Conservation (phyloP, 495 filamentous ascomycete genomes). For the Neohortaea acidophila region DNA sequence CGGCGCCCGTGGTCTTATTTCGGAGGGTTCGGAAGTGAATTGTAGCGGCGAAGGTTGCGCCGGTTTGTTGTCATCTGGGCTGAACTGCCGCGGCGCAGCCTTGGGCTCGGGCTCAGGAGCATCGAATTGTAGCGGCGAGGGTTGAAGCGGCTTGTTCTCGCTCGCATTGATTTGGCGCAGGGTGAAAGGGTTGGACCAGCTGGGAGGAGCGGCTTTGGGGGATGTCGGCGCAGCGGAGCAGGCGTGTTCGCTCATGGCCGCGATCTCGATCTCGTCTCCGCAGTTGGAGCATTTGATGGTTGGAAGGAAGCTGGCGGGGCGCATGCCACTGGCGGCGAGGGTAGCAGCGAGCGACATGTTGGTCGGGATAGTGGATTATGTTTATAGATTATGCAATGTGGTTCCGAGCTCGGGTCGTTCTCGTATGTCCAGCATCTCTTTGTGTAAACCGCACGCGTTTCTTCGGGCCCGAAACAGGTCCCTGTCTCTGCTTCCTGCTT, state of each 20-base stretch:
- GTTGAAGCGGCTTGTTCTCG: constrained; percentile 5
- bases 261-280: constrained; percentile 70
- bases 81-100: constrained; percentile 10
- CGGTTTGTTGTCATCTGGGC: constrained; percentile 11
- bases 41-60: constrained; percentile 10
- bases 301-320: constrained; percentile 63
- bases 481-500: too few relatives aligned
- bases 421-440: too few relatives aligned
- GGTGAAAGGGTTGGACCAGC: constrained; percentile 9
- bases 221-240: constrained; percentile 32
- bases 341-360: constrained; percentile 11
- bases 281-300: constrained; percentile 94
- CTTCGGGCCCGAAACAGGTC: too few relatives aligned
- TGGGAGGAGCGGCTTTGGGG: constrained; percentile 2
- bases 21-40: background rate
- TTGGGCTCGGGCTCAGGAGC: background rate
- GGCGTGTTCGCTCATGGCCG: constrained; percentile 80
- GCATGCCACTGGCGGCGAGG: constrained; percentile 19
- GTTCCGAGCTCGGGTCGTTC: too few relatives aligned
- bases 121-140: constrained; percentile 10
- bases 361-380: too few relatives aligned
- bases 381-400: too few relatives aligned
- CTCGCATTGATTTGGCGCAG: constrained; percentile 14
- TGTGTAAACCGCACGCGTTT: too few relatives aligned
- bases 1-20: constrained; percentile 7